Evolutionary conservation across 1,284 basidiomycete species (phyloP), one percentile per base, ranked within the genome.

Genomic region (Prillingera fragicola): DNA sequence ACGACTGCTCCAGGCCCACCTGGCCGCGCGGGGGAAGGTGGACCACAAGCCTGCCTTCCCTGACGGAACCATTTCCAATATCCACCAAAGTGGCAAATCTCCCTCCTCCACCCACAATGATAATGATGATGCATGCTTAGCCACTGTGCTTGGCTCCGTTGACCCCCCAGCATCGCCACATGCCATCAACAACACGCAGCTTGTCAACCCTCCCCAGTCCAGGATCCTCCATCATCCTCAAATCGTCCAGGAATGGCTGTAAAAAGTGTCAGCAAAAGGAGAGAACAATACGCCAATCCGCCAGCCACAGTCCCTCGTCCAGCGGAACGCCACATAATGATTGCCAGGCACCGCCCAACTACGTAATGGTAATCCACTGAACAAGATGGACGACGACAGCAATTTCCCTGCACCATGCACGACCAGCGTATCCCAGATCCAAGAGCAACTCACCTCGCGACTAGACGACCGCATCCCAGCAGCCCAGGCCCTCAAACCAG

Each of bases 81-180:
- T n/a, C n/a, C n/a, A n/a, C n/a, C n/a, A n/a, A n/a, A n/a, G n/a
- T n/a, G n/a, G n/a, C n/a, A n/a, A n/a, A n/a, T n/a, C n/a, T n/a
- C n/a, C n/a, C n/a, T n/a, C n/a, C n/a, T n/a, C n/a, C n/a, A n/a
- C n/a, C n/a, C n/a, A n/a, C 27, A 28, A n/a, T 28, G 27, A n/a
- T 28, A 28, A 28, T 28, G 27, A 28, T 10, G 27, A 10, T 28
- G 27, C 10, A 28, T 10, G 15, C 10, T n/a, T n/a, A 28, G 27
- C 15, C 27, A 28, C 27, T n/a, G 10, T 10, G 27, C 23, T 15
- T 15, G 13, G 18, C 36, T n/a, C 67, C 67, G 26, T 63, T 57
- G 2, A 60, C 34, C 1, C 84, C 80, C 88, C 89, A 95, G 48
- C 80, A 83, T 52, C 84, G 80, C 90, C 90, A 95, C 81, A 95